These are phyloP conservation scores for Vitis hybrid DNA, from an alignment of 177 flowering plant genomes.

Conservation along the genomic window DNA sequence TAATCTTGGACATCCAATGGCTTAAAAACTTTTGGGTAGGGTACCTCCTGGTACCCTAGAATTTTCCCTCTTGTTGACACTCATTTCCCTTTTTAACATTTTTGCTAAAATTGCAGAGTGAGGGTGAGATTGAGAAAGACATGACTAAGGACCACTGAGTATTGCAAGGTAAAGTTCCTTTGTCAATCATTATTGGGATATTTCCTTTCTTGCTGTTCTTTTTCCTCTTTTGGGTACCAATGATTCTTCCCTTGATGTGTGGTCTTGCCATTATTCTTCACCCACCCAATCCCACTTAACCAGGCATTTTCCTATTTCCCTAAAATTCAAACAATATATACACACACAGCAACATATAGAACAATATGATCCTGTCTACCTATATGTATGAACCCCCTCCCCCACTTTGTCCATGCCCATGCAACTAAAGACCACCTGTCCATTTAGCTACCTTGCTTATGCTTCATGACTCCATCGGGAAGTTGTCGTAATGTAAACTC, in stretches of 20 bases:
- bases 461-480: too few relatives aligned
- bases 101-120: constrained; percentile 21
- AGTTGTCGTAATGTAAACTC: too few relatives aligned
- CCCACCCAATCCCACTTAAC: constrained; percentile 15
- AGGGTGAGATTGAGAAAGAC: constrained; percentile 16
- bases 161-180: constrained; percentile 13
- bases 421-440: too few relatives aligned
- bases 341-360: background rate
- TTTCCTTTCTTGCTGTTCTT: background rate
- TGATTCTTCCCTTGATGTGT: constrained; percentile 8
- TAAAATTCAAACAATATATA: background rate
- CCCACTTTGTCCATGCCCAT: background rate
- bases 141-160: constrained; percentile 20
- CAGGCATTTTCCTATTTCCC: background rate
- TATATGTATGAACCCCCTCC: background rate
- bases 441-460: too few relatives aligned
- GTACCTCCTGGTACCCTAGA: too few relatives aligned
- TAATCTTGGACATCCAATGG: too few relatives aligned
- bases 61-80: background rate
- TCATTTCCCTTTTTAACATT: constrained; percentile 23
- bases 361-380: background rate
- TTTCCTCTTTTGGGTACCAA: constrained; percentile 13
- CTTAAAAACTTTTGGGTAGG: too few relatives aligned
- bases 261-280: constrained; percentile 25
- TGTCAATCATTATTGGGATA: constrained; percentile 23